These are phyloP conservation scores for Protomyces inouyei DNA, from an alignment of 1,139 yeast species.

Conservation along the genomic window DNA sequence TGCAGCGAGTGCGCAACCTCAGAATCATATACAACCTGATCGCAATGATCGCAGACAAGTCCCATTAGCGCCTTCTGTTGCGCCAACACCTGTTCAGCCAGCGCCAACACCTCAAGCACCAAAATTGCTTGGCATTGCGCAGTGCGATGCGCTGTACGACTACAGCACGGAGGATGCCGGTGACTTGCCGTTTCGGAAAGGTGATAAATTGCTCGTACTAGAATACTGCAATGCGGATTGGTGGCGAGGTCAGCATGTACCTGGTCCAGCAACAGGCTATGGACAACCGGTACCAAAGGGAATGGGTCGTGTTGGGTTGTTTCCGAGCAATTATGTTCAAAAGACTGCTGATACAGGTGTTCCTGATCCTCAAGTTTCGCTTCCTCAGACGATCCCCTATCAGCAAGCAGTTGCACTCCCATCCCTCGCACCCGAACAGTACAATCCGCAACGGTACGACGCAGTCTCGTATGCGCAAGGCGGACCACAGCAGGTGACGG, in stretches of 20 bases:
- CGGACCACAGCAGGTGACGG: slow-evolving; percentile 36
- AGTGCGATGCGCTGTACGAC: slow-evolving; percentile 51
- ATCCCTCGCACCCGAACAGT: slow-evolving; percentile 36
- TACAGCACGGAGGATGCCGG: slow-evolving; percentile 65
- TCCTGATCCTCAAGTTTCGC: not conserved
- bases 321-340: slow-evolving; percentile 81
- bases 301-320: slow-evolving; percentile 64
- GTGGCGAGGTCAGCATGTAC: slow-evolving; percentile 36
- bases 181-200: slow-evolving; percentile 61
- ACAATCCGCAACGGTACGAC: slow-evolving; percentile 39
- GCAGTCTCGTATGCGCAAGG: slow-evolving; percentile 34
- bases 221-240: slow-evolving; percentile 95
- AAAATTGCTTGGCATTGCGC: slow-evolving; percentile 26
- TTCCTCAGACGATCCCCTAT: slow-evolving; percentile 35
- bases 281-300: slow-evolving; percentile 33
- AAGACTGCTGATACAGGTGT: slow-evolving; percentile 9
- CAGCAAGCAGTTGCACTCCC: slow-evolving; percentile 39
- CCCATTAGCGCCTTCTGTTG: slow-evolving; percentile 35
- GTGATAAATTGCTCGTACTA: slow-evolving; percentile 61
- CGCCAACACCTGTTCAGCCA: not conserved
- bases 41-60: slow-evolving; percentile 37
- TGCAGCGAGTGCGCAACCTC: slow-evolving; percentile 36
- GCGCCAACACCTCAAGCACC: slow-evolving; percentile 13
- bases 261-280: not conserved
- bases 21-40: slow-evolving; percentile 30